A percentile compares a stretch with the other conserved stretches of the same genome.
Conservation (phyloP, 2,329 filamentous ascomycete genomes). For the Microcyclosporella mali region DNA sequence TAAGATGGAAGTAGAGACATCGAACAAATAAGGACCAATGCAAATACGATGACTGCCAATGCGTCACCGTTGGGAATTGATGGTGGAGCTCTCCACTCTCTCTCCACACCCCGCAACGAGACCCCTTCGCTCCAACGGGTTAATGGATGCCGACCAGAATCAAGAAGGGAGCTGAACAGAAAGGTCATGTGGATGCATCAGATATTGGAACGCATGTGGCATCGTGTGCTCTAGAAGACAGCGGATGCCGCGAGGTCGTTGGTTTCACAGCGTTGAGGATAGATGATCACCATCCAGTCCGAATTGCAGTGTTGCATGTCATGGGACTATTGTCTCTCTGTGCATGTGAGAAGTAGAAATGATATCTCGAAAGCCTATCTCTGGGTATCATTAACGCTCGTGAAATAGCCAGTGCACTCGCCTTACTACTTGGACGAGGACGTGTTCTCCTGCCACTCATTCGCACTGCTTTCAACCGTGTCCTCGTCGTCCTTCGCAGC, state of each 20-base stretch:
- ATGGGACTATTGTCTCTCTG: too few species aligned
- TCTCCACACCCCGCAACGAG: slow-evolving; percentile 12
- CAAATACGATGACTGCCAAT: slow-evolving; percentile 11
- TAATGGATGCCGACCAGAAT: slow-evolving; percentile 11
- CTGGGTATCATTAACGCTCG: slow-evolving; percentile 13
- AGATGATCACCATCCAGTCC: too few species aligned
- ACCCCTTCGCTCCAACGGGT: slow-evolving; percentile 5
- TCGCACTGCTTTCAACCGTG: slow-evolving; percentile 24
- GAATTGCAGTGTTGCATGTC: too few species aligned
- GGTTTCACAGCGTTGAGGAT: too few species aligned
- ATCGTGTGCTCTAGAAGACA: too few species aligned
- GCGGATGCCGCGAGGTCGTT: too few species aligned
- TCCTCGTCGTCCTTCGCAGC: slow-evolving; percentile 8
- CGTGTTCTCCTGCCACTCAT: slow-evolving; percentile 22
- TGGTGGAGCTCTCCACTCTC: slow-evolving; percentile 9
- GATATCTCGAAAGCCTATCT: not conserved
- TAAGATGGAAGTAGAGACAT: slow-evolving; percentile 4
- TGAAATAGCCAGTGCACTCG: slow-evolving; percentile 5
- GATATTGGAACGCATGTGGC: too few species aligned
- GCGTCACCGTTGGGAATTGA: slow-evolving; percentile 1
- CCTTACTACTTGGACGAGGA: slow-evolving; percentile 3
- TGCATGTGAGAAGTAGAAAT: too few species aligned
- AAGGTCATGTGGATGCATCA: not conserved
- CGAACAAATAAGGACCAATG: slow-evolving; percentile 6
- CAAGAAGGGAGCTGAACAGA: slow-evolving; percentile 7